Base-by-base conservation (phyloP, 176 grass and related monocot genomes). In the Stipa capillata region DNA sequence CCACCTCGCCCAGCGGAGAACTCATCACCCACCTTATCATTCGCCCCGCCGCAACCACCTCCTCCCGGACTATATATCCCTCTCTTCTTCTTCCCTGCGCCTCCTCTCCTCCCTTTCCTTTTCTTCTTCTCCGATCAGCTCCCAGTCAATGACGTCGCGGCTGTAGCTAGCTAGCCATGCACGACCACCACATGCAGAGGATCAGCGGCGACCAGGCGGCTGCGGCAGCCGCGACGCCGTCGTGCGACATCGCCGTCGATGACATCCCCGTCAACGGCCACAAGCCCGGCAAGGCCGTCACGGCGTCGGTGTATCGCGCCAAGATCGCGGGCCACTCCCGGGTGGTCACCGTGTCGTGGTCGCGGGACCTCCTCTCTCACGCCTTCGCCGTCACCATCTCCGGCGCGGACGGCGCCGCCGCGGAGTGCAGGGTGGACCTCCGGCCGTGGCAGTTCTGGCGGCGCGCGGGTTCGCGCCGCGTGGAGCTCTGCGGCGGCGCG, bases 361-460 rank as follows among this genome's bases (percentile, higher is more conserved):
- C 82, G 31, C 84, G 86, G 27, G 87, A 94, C 87, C 77, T 91
- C 14, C 82, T 94, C 0, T 84, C 85, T 3, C 91, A 91, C 35
- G 87, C 84, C 7, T 89, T 97, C 74, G 35, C 94, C 7, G 78
- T 97, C 0, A 52, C 86, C 20, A 80, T 97, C 64, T 35, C 77
- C 4, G 79, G 81, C 0, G 63, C 66, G 1, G 84, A 48, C 13
- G 74, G 85, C 32, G 76, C 66, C 48, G 13, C 66, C 23, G 74
- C 57, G 8, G 79, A 80, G 27, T 90, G 89, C 87, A 81, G 84
- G 39, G 84, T 97, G 5, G 89, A 91, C 56, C 76, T 97, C 17
- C 88, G 94, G 33, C 86, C 91, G 0, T 97, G 94, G 94, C 82
- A 94, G 42, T 97, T 93, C 82, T 97, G 94, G 91, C 91, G 88